phyloP scores from a whole-genome alignment of 805 yeast species.

The Pichia occidentalis region DNA sequence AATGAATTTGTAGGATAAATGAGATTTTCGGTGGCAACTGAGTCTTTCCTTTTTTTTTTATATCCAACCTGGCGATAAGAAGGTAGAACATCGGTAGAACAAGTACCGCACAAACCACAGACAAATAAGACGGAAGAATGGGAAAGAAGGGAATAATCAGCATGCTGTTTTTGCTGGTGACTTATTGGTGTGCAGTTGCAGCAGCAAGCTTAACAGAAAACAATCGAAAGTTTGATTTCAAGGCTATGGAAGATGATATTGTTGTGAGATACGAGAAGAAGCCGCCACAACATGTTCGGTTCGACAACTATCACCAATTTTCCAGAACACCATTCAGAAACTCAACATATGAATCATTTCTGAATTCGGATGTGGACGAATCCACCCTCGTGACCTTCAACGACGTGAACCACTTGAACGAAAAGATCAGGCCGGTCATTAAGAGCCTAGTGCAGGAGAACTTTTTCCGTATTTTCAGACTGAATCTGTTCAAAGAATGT shows the following conservation, averaged over 20 bases:
- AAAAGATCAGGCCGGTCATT: constrained; percentile 49
- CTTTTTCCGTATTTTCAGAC: constrained; percentile 81
- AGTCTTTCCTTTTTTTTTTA: constrained; percentile 3
- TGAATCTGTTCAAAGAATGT: constrained; percentile 76
- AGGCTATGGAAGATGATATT: constrained; percentile 8
- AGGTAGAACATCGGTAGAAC: no score
- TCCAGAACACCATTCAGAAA: constrained; percentile 28
- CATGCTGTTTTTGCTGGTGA: no score
- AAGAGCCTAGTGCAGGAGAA: constrained; percentile 57
- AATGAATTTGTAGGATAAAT: no score
- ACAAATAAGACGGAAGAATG: no score
- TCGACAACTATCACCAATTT: constrained; percentile 27
- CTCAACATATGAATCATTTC: constrained; percentile 17
- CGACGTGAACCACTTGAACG: constrained; percentile 48
- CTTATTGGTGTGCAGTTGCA: neutral
- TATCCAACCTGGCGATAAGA: neutral
- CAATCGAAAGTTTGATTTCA: constrained; percentile 2
- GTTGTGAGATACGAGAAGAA: constrained; percentile 15
- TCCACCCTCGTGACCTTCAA: constrained; percentile 30
- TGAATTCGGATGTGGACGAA: constrained; percentile 22
- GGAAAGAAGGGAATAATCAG: no score
- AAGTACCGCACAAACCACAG: no score
- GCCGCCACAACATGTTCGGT: constrained; percentile 14
- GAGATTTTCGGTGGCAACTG: constrained; percentile 5
- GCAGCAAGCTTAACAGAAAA: neutral